phyloP scores from a whole-genome alignment of 768 basidiomycete genomes.

The Pleurotus salmoneostramineus region DNA sequence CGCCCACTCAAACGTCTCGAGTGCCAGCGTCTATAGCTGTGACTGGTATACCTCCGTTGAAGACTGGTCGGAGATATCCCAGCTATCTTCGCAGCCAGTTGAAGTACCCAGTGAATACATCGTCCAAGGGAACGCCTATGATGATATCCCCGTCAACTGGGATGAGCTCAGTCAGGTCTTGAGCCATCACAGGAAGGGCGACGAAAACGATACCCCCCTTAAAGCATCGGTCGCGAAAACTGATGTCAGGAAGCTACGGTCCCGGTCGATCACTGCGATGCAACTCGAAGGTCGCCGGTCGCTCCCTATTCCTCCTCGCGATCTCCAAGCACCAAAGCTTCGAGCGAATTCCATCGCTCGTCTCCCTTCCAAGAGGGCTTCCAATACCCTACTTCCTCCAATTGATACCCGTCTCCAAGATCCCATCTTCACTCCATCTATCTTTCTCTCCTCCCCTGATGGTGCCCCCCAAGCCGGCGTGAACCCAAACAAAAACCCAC shows the following conservation, averaged over 20 bases:
- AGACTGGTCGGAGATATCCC: slow-evolving; percentile 4
- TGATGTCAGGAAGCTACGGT: background rate
- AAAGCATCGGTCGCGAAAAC: background rate
- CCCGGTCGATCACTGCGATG: background rate
- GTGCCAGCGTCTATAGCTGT: slow-evolving; percentile 5
- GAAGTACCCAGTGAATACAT: background rate
- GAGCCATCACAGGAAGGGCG: background rate
- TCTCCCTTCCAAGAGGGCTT: background rate
- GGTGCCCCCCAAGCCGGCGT: background rate
- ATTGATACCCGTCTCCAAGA: background rate
- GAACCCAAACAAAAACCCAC: background rate
- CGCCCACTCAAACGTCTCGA: background rate
- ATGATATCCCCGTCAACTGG: background rate
- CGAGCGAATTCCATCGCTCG: background rate
- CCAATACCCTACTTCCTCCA: background rate
- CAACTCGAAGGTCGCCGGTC: background rate
- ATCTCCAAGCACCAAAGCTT: background rate
- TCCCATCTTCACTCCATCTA: slow-evolving; percentile 1
- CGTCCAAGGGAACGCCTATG: background rate
- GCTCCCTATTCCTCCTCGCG: background rate
- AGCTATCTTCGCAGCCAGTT: background rate
- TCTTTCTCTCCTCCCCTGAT: background rate
- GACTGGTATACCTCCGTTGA: slow-evolving; percentile 2
- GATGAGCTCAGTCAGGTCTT: background rate
- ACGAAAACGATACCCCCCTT: background rate